Evolutionary conservation across 169 alveolate species (phyloP), one percentile per base, ranked within the genome.

Genomic region (Plasmodium fragile): DNA sequence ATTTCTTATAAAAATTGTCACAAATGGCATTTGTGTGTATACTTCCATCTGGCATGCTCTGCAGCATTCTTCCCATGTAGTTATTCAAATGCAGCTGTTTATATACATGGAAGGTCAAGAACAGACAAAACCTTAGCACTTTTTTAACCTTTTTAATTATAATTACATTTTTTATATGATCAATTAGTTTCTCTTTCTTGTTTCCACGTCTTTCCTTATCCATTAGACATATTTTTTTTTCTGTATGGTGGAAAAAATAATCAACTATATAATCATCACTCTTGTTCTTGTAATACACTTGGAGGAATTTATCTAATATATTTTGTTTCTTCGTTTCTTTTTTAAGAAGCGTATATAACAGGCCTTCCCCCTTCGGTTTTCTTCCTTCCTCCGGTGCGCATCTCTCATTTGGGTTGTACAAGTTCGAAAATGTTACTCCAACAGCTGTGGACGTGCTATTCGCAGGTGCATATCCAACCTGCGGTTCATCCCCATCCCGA

Each of bases 61-160:
- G 36, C 18, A 72, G 43, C 28, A 32, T 52, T 85, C 93, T 75
- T 22, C 49, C 71, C 85, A 85, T 73, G 70, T 85, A 85, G 69
- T 72, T 73, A 39, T 85, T 85, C 41, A 85, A 49, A 72, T 75
- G 53, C 1, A 85, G 39, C 41, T 85, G 93, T 59, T 69, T 85
- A 75, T 85, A 85, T 22, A 85, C 41, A 22, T 85, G 85, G 59
- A 75, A 85, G 28, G 80, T 85, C 65, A 85, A 85, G 30, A 73
- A 85, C 41, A 85, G 55, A 75, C 79, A 49, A 53, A 73, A 85
- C 30, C 36, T 73, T 73, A 85, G 10, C 18, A 85, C 22, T 32
- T 85, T 85, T 32, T 85, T 85, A 30, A 85, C 85, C 65, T 85
- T 85, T 43, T 85, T 85, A 75, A 85, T 85, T 52, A 85, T 85